Base-by-base conservation (phyloP, 108 stramenopile genomes). In the Nitzschia putrida region DNA sequence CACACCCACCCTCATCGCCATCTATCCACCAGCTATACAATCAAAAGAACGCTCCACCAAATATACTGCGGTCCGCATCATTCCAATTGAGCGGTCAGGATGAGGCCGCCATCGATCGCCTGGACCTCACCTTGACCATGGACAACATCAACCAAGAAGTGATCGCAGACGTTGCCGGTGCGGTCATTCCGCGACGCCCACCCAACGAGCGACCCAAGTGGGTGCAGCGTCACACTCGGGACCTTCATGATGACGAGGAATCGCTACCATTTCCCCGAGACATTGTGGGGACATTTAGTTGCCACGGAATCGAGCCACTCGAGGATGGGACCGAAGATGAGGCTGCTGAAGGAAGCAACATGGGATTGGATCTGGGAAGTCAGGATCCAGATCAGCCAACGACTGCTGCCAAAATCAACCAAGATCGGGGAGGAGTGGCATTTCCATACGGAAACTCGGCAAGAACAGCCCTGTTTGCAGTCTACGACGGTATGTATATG, bases 241-340 rank as follows among this genome's bases (percentile, higher is more conserved):
- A 58, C 6, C 39, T 68, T 41, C 45, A 58, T 42, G 72, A 77
- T 13, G 86, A 88, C 25, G 81, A 85, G 63, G 63, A 66, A 50
- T 69, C 69, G 60, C 69, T 89, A 43, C 93, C 90, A 0, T 94
- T 91, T 68, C 87, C 90, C 0, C 64, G 77, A 8, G 64, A 81
- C 66, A 63, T 89, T 2, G 86, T 92, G 10, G 98, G 98, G 0
- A 96, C 96, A 11, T 97, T 84, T 76, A 79, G 77, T 4, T 98
- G 96, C 66, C 98, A 98, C 72, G 98, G 98, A n/a, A 88, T 98
- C 37, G 98, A 98, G 77, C 98, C 98, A 6, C 69, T 90, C 22
- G 58, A 73, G 45, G 64, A 66, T 21, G 41, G 12, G 20, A 44
- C 34, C 8, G 52, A 29, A 39, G 18, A 18, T 38, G 52, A 18